Evolutionary conservation across 1,284 basidiomycete genomes (phyloP).

Genomic region (Trametes pubescens): DNA sequence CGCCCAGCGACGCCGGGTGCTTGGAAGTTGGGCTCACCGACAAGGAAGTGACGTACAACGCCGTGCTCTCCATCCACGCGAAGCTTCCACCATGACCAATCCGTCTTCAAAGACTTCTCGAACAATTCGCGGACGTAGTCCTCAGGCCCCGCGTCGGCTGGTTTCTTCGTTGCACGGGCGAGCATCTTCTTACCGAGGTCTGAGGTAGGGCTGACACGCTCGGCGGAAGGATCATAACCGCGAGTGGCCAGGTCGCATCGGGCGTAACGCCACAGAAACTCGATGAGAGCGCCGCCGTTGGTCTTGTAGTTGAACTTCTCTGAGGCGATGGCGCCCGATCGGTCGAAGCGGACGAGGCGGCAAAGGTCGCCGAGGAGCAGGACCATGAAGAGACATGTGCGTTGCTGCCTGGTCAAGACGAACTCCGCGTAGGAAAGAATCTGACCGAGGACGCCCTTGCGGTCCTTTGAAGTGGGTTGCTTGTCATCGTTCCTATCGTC

Average conservation of each 20-base stretch:
- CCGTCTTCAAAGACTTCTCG: neutral
- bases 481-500: neutral
- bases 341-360: slow-evolving; percentile 9
- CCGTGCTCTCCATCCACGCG: neutral
- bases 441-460: neutral
- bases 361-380: neutral
- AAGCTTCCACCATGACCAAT: slow-evolving; percentile 6
- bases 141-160: neutral
- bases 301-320: slow-evolving; percentile 10
- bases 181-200: neutral
- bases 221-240: neutral
- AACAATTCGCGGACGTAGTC: slow-evolving; percentile 2
- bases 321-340: neutral
- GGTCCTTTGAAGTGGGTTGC: neutral
- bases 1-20: slow-evolving; percentile 1
- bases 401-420: neutral
- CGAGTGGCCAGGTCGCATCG: neutral
- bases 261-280: slow-evolving; percentile 2
- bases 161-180: neutral
- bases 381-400: slow-evolving; percentile 6
- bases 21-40: slow-evolving; percentile 1
- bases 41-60: neutral
- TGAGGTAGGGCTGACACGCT: neutral
- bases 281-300: neutral
- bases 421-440: neutral